Conservation (phyloP, 306 rosid genomes). For the Cercis canadensis region DNA sequence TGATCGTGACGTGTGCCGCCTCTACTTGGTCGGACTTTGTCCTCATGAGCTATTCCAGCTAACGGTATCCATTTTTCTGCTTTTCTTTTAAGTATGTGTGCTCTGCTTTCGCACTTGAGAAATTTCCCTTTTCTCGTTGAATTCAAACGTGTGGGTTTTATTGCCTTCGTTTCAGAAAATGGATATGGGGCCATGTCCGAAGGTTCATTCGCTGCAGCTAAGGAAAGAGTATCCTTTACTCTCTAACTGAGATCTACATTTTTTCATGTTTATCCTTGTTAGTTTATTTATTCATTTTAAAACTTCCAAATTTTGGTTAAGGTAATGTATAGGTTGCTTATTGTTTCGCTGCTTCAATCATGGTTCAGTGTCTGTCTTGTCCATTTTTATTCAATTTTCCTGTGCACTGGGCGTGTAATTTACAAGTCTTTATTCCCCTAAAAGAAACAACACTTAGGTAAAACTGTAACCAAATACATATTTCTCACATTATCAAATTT, state of each 20-base stretch:
- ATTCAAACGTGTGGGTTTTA: not conserved
- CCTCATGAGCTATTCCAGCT: slow-evolving; percentile 98
- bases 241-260: slow-evolving; percentile 24
- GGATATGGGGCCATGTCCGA: slow-evolving; percentile 99
- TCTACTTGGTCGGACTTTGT: slow-evolving; percentile 94
- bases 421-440: too few relatives aligned
- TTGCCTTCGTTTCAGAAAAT: slow-evolving; percentile 76
- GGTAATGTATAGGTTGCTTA: not conserved
- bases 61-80: slow-evolving; percentile 57
- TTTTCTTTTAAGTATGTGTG: not conserved
- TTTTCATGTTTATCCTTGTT: not conserved
- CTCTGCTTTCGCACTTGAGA: too few relatives aligned
- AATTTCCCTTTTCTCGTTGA: too few relatives aligned
- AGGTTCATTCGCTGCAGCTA: slow-evolving; percentile 97
- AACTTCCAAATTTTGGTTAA: not conserved
- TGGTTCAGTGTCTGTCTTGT: not conserved
- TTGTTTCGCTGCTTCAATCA: not conserved
- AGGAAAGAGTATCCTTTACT: slow-evolving; percentile 94
- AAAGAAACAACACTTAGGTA: too few relatives aligned
- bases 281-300: not conserved
- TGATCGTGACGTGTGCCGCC: slow-evolving; percentile 97
- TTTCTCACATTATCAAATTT: too few relatives aligned
- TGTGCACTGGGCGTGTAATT: not conserved
- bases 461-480: too few relatives aligned
- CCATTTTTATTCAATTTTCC: not conserved